Base-by-base conservation (phyloP, 805 yeast genomes). In the Candida saitoana region DNA sequence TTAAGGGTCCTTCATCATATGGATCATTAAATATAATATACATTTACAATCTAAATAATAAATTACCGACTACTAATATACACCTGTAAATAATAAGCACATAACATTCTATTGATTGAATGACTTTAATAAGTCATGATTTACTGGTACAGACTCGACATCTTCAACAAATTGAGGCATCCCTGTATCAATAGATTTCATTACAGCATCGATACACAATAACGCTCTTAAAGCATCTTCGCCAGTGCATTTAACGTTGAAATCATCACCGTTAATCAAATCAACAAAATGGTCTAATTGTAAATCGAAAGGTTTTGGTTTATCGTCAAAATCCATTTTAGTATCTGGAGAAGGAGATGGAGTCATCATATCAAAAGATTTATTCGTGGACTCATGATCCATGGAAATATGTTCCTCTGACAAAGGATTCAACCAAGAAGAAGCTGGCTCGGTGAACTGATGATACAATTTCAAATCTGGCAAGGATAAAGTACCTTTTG, bases 381-480 rank as follows among this genome's bases (percentile, higher is more conserved):
- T 7, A 37, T 44, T 5, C 38, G 39, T 8, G 33, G 12, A 29
- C 18, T 49, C 48, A 31, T 46, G 47, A 33, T 41, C 38, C 50
- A 48, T 49, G 36, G 43, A 40, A 31, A 64, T 45, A 34, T 49
- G 52, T 18, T 58, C 57, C 24, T 54, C 44, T 16, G 47, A 46
- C 9, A 63, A 45, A 2, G 64, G 63, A 18, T 54, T 45, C 41
- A 57, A 49, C 69, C 69, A 63, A 11, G 64, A 49, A 25, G 57
- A 46, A 5, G 45, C 59, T 3, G 49, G 44, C 16, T 46, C 42
- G 16, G 43, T 41, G 14, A 54, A 36, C 36, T 65, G 71, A 42
- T 64, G 69, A 45, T 59, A 67, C 16, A 67, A 49, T n/a, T 58
- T 64, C 45, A 67, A 49, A 39, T 68, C 73, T 1, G 73, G 73